Evolutionary conservation across 2,329 filamentous ascomycete species (phyloP), one percentile per base, ranked within the genome.

Genomic region (Bipolaris cookei): DNA sequence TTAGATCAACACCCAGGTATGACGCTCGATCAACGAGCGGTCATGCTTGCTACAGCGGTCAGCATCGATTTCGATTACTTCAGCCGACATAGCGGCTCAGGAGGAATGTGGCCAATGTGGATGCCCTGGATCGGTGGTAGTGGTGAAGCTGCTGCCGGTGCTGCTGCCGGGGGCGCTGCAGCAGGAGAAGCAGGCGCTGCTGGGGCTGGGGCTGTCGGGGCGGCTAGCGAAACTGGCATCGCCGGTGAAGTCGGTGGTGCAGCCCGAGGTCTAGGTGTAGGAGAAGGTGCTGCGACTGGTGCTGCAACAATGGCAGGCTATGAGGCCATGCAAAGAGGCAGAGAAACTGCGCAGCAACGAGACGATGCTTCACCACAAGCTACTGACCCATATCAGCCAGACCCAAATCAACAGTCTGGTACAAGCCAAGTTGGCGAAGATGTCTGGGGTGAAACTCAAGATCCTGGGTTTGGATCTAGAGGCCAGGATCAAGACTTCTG

Each of bases 1-100:
- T 43, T 61, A 18, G 64, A 70, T 14, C 45, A 71, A 1, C 61
- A 66, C 10, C 76, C 77, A 1, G 84, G 83, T 3, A 87, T 89
- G 85, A 87, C 85, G 1, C 79, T 89, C 2, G 86, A 88, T 65
- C 85, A 88, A 70, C 80, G 86, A 51, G 86, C 86, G 2, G 81
- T 88, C 23, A 88, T 88, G 86, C 79, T 89, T 7, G 86, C 86
- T 8, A 87, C 86, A 0, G 86, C 86, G 6, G 86, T 88, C 11
- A 85, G 80, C 54, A 81, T 88, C 44, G 86, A 89, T 66, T 88
- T 88, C 58, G 86, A 89, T 68, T 89, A 88, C 72, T 89, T 89
- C 75, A 88, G 85, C 56, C 79, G 85, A 1, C 84, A 88, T 60
- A 86, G 83, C 51, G 72, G 77, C 16, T 70, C 76, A 70, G 81